phyloP scores from a whole-genome alignment of 257 asterid species.

The Solanum ossicruentum region DNA sequence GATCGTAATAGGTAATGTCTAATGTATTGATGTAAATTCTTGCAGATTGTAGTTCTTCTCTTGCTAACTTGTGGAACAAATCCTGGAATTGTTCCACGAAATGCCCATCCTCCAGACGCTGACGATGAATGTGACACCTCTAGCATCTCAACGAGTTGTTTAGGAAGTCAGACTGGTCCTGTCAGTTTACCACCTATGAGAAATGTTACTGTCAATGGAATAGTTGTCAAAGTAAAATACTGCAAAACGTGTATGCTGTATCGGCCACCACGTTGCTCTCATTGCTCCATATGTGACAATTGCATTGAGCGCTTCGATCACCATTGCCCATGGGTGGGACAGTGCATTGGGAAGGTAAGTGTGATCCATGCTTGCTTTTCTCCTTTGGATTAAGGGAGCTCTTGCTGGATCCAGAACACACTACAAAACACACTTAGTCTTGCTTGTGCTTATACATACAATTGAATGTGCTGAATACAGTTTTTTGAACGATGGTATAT shows the following conservation, averaged over 20 bases:
- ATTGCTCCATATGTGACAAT: slow-evolving; percentile 71
- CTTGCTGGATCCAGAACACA: too few relatives aligned
- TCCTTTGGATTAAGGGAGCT: too few relatives aligned
- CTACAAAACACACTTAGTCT: neutral
- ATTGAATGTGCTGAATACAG: neutral
- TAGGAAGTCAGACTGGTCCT: slow-evolving; percentile 7
- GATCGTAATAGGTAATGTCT: neutral
- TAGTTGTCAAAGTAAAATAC: slow-evolving; percentile 52
- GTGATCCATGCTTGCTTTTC: neutral
- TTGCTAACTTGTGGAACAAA: slow-evolving; percentile 1
- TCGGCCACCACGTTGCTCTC: slow-evolving; percentile 89
- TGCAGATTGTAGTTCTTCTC: slow-evolving; percentile 6
- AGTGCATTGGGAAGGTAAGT: slow-evolving; percentile 72
- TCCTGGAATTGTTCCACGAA: slow-evolving; percentile 12
- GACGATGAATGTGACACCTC: slow-evolving; percentile 4
- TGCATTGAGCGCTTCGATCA: slow-evolving; percentile 81
- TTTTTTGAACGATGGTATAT: neutral
- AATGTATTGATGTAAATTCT: neutral
- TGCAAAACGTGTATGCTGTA: slow-evolving; percentile 76
- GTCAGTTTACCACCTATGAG: slow-evolving; percentile 31
- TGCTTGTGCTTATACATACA: neutral
- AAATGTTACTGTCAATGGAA: slow-evolving; percentile 50
- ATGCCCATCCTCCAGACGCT: slow-evolving; percentile 1
- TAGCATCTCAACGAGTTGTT: slow-evolving; percentile 5
- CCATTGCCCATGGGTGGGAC: slow-evolving; percentile 93